Percentiles rank a stretch among this genome's conserved stretches.
Conservation (phyloP, 2,329 filamentous ascomycete species). For the Arachnomyces sp. region DNA sequence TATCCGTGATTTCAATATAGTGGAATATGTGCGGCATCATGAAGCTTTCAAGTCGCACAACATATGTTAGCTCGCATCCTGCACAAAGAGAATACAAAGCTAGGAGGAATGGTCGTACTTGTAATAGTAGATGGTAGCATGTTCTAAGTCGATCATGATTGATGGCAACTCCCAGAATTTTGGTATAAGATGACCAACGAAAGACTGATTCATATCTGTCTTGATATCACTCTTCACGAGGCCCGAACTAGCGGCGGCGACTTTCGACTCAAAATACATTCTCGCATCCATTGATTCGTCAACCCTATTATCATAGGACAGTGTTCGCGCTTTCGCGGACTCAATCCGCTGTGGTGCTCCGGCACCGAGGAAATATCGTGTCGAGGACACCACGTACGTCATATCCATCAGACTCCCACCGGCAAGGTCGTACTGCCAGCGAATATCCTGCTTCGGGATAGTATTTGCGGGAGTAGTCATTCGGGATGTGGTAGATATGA, state of each 20-base stretch:
- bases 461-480: conserved; percentile 20
- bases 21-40: conserved; percentile 30
- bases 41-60: too few species aligned
- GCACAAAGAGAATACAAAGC: too few species aligned
- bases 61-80: too few species aligned
- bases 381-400: conserved; percentile 28
- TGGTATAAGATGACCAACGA: conserved; percentile 17
- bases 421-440: conserved; percentile 30
- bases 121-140: conserved; percentile 24
- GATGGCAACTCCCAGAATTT: conserved; percentile 26
- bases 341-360: conserved; percentile 22
- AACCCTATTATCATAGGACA: conserved; percentile 19
- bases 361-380: conserved; percentile 25
- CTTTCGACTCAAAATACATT: conserved; percentile 22
- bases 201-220: conserved; percentile 23
- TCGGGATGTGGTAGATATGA: conserved; percentile 21
- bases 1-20: conserved; percentile 24
- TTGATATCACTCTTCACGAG: conserved; percentile 22
- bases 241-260: conserved; percentile 12
- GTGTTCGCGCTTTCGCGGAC: conserved; percentile 21
- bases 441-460: conserved; percentile 27
- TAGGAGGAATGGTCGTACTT: too few species aligned
- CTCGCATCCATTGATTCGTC: conserved; percentile 26
- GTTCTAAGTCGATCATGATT: conserved; percentile 26
- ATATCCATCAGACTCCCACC: conserved; percentile 36